Conservation (phyloP, 345 rosid species). For the Limnanthes douglasii region DNA sequence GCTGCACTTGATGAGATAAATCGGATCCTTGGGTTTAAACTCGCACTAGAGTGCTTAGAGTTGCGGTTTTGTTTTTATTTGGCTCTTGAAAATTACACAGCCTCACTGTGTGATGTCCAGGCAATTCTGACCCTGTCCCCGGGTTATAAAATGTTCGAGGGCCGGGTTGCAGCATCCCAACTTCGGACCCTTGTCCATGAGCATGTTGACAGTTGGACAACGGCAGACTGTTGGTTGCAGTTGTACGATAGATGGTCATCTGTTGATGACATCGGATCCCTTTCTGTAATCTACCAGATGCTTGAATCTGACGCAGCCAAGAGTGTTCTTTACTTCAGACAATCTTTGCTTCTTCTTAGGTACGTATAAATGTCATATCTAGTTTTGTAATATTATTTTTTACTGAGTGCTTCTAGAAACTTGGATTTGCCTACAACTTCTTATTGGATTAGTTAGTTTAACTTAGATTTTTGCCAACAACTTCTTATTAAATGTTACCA, state of each 20-base stretch:
- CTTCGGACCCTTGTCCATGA: constrained; percentile 80
- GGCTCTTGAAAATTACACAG: constrained; percentile 67
- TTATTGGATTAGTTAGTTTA: no score
- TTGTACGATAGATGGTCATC: constrained; percentile 91
- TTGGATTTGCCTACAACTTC: no score
- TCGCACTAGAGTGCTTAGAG: constrained; percentile 86
- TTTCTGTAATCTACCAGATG: constrained; percentile 97
- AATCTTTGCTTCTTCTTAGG: constrained; percentile 93
- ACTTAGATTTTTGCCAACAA: no score
- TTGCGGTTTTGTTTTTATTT: constrained; percentile 92
- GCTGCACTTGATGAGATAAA: constrained; percentile 86
- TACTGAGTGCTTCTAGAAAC: no score
- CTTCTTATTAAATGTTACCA: no score
- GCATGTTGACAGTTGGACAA: constrained; percentile 83
- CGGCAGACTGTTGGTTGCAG: constrained; percentile 99
- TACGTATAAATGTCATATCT: no score
- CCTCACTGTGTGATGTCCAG: constrained; percentile 92
- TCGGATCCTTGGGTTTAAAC: constrained; percentile 81
- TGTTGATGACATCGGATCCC: constrained; percentile 95
- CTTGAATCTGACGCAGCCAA: constrained; percentile 89
- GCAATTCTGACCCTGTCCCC: constrained; percentile 85
- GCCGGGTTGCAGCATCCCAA: constrained; percentile 83
- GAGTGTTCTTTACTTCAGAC: constrained; percentile 88
- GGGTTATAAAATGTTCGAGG: constrained; percentile 81
- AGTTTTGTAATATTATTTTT: no score